Evolutionary conservation across 352 stramenopile genomes (phyloP).

Genomic region (Peronospora belbahrii): DNA sequence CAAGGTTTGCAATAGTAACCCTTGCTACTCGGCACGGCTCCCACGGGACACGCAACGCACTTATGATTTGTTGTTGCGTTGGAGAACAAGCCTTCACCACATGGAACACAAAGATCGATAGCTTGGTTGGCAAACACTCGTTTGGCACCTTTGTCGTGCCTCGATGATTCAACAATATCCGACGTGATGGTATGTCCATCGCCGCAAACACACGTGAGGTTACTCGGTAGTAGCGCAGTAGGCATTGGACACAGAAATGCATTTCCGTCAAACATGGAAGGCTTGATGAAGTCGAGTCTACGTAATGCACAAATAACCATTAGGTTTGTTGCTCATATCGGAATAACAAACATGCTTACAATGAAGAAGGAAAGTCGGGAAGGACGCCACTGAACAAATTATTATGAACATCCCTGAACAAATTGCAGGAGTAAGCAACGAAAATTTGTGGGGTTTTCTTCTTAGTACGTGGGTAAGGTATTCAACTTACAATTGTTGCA

Average conservation of each 20-base stretch:
- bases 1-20: constrained; percentile 27
- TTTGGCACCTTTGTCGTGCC: not conserved
- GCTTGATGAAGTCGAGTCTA: constrained; percentile 10
- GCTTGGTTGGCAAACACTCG: constrained; percentile 12
- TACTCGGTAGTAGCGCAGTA: constrained; percentile 9
- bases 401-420: constrained; percentile 25
- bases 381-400: constrained; percentile 30
- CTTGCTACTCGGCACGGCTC: constrained; percentile 1
- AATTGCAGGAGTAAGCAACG: not conserved
- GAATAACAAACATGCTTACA: constrained; percentile 21
- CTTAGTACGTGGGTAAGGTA: not conserved
- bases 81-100: constrained; percentile 32
- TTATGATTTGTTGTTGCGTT: constrained; percentile 37
- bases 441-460: not conserved
- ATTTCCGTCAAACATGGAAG: constrained; percentile 16
- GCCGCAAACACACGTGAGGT: constrained; percentile 30
- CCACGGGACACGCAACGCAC: constrained; percentile 34
- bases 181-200: constrained; percentile 13
- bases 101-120: constrained; percentile 24
- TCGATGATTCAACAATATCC: not conserved
- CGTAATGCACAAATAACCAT: not conserved
- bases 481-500: constrained; percentile 43
- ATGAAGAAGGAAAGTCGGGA: constrained; percentile 14
- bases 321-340: not conserved
- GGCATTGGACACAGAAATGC: constrained; percentile 14